Evolutionary conservation across 257 asterid species (phyloP).

Genomic region (Solanum commersonii): DNA sequence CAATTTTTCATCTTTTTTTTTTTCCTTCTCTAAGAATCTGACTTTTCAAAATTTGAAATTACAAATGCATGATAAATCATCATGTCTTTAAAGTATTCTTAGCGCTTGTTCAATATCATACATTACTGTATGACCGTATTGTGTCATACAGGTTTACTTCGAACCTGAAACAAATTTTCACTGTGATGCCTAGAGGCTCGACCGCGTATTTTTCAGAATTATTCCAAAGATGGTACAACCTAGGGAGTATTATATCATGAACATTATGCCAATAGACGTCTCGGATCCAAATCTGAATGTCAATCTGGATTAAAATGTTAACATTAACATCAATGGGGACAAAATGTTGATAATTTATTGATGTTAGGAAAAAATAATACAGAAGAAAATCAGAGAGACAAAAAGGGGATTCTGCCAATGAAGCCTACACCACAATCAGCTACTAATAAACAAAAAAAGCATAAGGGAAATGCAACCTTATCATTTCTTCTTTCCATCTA

Average conservation of each 20-base stretch:
- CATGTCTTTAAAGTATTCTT: background rate
- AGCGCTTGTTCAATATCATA: background rate
- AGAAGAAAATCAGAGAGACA: background rate
- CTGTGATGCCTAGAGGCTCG: background rate
- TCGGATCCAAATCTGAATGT: background rate
- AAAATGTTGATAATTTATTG: conserved; percentile 2
- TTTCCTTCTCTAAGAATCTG: background rate
- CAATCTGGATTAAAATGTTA: background rate
- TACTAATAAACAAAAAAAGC: conserved; percentile 16
- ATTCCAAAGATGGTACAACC: background rate
- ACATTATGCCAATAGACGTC: background rate
- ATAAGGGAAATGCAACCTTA: background rate
- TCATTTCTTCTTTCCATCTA: background rate
- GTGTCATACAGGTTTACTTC: background rate
- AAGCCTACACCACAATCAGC: conserved; percentile 3
- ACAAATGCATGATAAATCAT: background rate
- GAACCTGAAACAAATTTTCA: background rate
- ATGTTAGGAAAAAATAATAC: background rate
- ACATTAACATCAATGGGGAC: background rate
- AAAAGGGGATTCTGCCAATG: background rate
- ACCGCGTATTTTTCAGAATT: no score
- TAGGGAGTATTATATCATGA: background rate
- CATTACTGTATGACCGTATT: background rate
- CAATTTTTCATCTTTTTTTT: background rate
- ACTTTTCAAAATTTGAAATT: background rate